Evolutionary conservation across 208 protist species (phyloP).

Genomic region (Borovskyia barvae): DNA sequence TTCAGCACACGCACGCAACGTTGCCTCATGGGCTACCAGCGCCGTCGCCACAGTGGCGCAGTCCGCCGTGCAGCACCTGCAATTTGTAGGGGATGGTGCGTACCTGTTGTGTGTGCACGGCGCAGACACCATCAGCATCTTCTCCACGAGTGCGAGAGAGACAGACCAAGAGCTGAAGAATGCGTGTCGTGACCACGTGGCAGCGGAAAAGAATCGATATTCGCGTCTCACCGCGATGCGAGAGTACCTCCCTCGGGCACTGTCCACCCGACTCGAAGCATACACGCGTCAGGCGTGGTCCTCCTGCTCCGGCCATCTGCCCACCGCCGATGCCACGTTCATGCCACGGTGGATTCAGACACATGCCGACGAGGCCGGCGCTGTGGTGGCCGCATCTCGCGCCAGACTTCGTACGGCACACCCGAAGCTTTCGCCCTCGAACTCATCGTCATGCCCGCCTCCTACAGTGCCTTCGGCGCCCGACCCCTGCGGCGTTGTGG

Average conservation of each 20-base stretch:
- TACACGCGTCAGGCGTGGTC: slow-evolving; percentile 61
- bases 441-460: too few relatives aligned
- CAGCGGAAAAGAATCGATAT: slow-evolving; percentile 29
- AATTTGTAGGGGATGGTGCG: slow-evolving; percentile 30
- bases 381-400: background rate
- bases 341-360: slow-evolving; percentile 48
- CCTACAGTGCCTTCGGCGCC: too few relatives aligned
- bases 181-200: slow-evolving; percentile 21
- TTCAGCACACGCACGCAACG: background rate
- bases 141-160: slow-evolving; percentile 26
- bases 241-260: slow-evolving; percentile 7
- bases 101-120: slow-evolving; percentile 36
- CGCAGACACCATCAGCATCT: slow-evolving; percentile 25
- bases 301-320: slow-evolving; percentile 45
- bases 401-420: too few relatives aligned
- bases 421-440: too few relatives aligned
- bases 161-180: slow-evolving; percentile 20
- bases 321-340: slow-evolving; percentile 33
- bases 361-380: slow-evolving; percentile 18
- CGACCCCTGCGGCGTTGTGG: too few relatives aligned
- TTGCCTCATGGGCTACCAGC: slow-evolving; percentile 15
- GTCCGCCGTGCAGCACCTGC: slow-evolving; percentile 28
- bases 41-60: slow-evolving; percentile 5
- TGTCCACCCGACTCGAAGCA: slow-evolving; percentile 17
- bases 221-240: slow-evolving; percentile 25